Conservation (phyloP, 208 protist species). For the Angomonas desouzai region DNA sequence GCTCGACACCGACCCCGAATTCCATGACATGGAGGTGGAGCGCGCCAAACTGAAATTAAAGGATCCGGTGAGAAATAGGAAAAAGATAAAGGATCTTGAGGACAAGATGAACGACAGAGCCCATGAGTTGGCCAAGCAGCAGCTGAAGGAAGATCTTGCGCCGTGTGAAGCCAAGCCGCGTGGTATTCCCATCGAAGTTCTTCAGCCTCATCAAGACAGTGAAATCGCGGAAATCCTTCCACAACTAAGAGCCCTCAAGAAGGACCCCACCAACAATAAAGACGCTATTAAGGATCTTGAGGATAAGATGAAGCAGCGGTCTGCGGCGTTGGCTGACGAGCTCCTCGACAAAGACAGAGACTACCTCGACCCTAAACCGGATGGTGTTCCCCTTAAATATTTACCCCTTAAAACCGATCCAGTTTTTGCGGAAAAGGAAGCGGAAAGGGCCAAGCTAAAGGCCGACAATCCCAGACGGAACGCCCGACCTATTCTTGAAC, state of each 20-base stretch:
- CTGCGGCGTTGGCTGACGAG: slow-evolving; percentile 45
- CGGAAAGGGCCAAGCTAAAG: slow-evolving; percentile 67
- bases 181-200: slow-evolving; percentile 60
- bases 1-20: slow-evolving; percentile 43
- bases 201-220: slow-evolving; percentile 46
- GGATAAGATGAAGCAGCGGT: slow-evolving; percentile 57
- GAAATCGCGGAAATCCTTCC: slow-evolving; percentile 54
- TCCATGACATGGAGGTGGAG: slow-evolving; percentile 61
- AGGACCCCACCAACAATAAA: slow-evolving; percentile 28
- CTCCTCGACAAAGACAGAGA: slow-evolving; percentile 59
- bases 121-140: slow-evolving; percentile 60
- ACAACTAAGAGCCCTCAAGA: slow-evolving; percentile 68
- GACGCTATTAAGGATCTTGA: slow-evolving; percentile 34
- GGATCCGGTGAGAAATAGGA: slow-evolving; percentile 32
- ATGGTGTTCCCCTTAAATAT: slow-evolving; percentile 54
- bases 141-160: slow-evolving; percentile 47
- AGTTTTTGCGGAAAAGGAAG: slow-evolving; percentile 51
- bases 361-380: slow-evolving; percentile 65
- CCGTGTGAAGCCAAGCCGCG: slow-evolving; percentile 52
- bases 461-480: slow-evolving; percentile 59
- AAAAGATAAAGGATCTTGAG: slow-evolving; percentile 43
- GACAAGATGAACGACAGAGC: slow-evolving; percentile 74
- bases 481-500: slow-evolving; percentile 46
- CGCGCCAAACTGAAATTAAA: slow-evolving; percentile 68
- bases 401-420: slow-evolving; percentile 63